Evolutionary conservation across 495 filamentous ascomycete species (phyloP), one percentile per base, ranked within the genome.

Genomic region (Sporormia fimetaria): DNA sequence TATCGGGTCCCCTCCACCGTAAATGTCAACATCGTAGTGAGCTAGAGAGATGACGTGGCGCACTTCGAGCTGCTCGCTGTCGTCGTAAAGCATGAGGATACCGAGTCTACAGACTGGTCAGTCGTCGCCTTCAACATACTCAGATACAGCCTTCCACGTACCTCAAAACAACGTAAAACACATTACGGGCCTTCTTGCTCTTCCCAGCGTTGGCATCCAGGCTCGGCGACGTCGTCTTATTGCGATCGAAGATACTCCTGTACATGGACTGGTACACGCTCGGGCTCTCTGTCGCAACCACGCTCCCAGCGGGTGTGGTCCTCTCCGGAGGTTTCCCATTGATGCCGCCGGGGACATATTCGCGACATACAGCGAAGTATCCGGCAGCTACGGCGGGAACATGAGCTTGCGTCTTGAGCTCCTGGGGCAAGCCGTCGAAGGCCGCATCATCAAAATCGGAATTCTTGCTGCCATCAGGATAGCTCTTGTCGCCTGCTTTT

Each of bases 221-320:
- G 6, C 63, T 65, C 2, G 71, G 46, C 3, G 34, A 31, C 15
- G 31, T 59, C 1, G 49, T 61, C 43, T 70, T 66, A 51, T 82
- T 88, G 33, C 90, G 74, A 47, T 96, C 88, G 56, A 98, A 98
- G 31, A 98, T 75, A 60, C 83, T 92, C 51, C 87, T 68, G 59
- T 96, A 96, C 90, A 98, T 94, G 58, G 80, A 76, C 70, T 96
- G 92, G 55, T 96, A 95, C 20, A 98, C 87, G 53, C 84, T 92
- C 26, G 81, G 85, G 57, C 84, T 92, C 46, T 84, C 82, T 7
- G 78, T 62, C 21, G 75, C 75, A 41, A 75, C 66, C 31, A 75
- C 67, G 35, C 77, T 75, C 9, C 83, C 84, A 6, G 83, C 73
- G 8, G 87, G 85, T 2, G 85, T 90, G 25, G 76, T 78, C 38